phyloP scores from a whole-genome alignment of 2,329 filamentous ascomycete genomes.

The Phoma herbarum region DNA sequence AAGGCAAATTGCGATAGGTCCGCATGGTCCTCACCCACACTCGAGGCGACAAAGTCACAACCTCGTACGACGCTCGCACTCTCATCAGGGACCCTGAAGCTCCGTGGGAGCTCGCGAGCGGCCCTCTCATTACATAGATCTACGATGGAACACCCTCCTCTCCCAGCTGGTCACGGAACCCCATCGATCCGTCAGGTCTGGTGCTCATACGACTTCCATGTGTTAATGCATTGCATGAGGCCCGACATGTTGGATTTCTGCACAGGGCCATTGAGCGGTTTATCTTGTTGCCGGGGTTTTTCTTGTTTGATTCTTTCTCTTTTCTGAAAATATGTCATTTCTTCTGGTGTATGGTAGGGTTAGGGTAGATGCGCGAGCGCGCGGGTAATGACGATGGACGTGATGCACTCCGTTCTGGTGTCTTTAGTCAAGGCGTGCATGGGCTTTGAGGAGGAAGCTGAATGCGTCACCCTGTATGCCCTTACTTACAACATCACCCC shows the following conservation, averaged over 20 bases:
- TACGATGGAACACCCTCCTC: slow-evolving; percentile 33
- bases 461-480: too few species aligned
- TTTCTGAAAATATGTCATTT: background rate
- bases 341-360: slow-evolving; percentile 1
- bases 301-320: background rate
- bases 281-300: slow-evolving; percentile 1
- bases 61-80: background rate
- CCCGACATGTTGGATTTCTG: slow-evolving; percentile 9
- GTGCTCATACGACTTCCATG: slow-evolving; percentile 30
- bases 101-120: background rate
- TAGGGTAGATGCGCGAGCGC: background rate
- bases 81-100: background rate
- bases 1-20: slow-evolving; percentile 52
- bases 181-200: slow-evolving; percentile 37
- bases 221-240: slow-evolving; percentile 25
- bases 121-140: slow-evolving; percentile 28
- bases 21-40: slow-evolving; percentile 1
- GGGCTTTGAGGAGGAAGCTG: background rate
- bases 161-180: slow-evolving; percentile 36
- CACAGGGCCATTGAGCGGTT: slow-evolving; percentile 9
- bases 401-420: background rate
- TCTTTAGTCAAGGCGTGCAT: too few species aligned
- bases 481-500: too few species aligned
- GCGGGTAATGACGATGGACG: slow-evolving; percentile 3
- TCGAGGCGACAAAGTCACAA: slow-evolving; percentile 3